These are phyloP conservation scores for Nannizzia gypsea DNA, from an alignment of 2,329 filamentous ascomycete genomes.

Conservation along the genomic window DNA sequence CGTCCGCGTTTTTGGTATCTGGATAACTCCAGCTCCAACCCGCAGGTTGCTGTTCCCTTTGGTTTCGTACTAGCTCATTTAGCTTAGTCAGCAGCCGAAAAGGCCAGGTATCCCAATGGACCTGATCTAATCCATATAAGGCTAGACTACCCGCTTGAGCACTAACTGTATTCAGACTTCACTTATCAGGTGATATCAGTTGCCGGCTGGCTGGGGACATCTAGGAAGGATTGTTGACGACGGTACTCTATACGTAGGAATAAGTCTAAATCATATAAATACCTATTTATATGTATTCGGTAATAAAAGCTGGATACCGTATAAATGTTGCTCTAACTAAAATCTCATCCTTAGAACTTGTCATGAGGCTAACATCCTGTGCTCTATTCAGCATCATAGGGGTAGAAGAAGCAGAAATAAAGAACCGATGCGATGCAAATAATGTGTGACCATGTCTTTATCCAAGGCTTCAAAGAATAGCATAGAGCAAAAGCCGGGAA, in stretches of 20 bases:
- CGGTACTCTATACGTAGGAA: too few relatives aligned
- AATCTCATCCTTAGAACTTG: neutral
- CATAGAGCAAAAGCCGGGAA: neutral
- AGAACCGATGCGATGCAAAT: neutral
- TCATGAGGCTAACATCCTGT: neutral
- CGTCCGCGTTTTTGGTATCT: neutral
- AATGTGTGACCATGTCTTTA: neutral
- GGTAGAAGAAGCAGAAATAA: neutral
- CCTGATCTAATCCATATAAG: neutral
- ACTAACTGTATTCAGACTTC: neutral
- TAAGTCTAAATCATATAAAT: too few relatives aligned
- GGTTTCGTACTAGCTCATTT: neutral
- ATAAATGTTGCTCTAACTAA: neutral
- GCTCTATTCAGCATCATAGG: neutral
- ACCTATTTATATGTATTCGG: neutral
- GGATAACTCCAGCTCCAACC: neutral
- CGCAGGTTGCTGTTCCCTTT: neutral
- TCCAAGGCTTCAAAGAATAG: neutral
- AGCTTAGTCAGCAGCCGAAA: constrained; percentile 10
- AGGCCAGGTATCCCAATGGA: constrained; percentile 10
- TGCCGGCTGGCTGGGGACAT: too few relatives aligned
- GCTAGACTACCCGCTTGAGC: neutral
- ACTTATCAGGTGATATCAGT: neutral
- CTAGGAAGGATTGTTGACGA: too few relatives aligned
- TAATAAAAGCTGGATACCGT: neutral